Base-by-base conservation (phyloP, 352 stramenopile genomes). In the Aphanomyces stellatus region DNA sequence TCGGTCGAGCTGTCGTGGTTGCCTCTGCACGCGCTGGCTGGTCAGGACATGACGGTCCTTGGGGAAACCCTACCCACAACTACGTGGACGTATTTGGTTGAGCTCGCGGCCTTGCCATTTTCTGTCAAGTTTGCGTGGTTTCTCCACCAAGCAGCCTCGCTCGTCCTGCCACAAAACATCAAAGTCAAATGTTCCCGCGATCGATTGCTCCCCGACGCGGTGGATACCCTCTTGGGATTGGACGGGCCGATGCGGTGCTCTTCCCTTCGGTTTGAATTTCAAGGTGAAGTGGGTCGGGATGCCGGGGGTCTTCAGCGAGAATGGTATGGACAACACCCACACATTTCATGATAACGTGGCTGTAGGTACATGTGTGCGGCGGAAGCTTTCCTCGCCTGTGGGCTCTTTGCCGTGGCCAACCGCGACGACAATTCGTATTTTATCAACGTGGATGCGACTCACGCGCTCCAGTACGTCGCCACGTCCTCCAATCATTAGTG, bases 121-220 rank as follows among this genome's bases (percentile, higher is more conserved):
- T 76, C 79, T 13, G 77, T 80, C 41, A 94, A 94, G 62, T 92
- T 89, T 69, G 72, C 83, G 53, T 94, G 85, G 85, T 94, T 94
- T 67, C 68, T 94, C 4, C 80, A 92, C 40, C 76, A 82, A 43
- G 90, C 89, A 76, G 76, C 75, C 22, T 72, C 69, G 4, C 46
- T 92, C 41, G 24, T 92, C 42, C 74, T 82, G 42, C 80, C 79
- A 53, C 91, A 82, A 79, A 80, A 46, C n/a, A 46, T 46, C 37
- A 46, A 11, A 34, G 25, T 34, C 19, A 57, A 57, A 30, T 13
- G 5, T 11, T 15, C 27, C 13, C 25, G n/a, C 7, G 13, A n/a
- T 0, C 49, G 30, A 57, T 13, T 57, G 22, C 27, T 15, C 3
- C 25, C 6, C 5, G 49, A 57, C 2, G 49, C 25, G 17, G 33